Percentiles rank a stretch among this genome's conserved stretches.
These are phyloP conservation scores for Daldinia grandis DNA, from an alignment of 495 filamentous ascomycete genomes.

Conservation along the genomic window DNA sequence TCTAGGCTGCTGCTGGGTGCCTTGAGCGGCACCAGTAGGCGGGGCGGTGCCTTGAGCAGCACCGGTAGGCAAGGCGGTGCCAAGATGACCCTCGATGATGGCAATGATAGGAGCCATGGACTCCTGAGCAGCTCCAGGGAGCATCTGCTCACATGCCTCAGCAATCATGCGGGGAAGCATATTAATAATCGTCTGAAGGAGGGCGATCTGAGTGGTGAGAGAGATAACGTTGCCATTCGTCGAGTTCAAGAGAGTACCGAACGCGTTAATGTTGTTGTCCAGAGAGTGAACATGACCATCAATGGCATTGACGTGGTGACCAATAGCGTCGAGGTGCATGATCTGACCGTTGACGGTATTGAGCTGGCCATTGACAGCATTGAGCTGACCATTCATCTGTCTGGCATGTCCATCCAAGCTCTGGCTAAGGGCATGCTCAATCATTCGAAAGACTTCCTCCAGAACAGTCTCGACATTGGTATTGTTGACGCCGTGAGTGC, in stretches of 20 bases:
- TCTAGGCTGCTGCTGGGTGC: neutral
- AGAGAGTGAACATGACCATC: constrained; percentile 42
- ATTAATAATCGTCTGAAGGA: constrained; percentile 41
- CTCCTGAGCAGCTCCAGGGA: too few species aligned
- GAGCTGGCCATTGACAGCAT: constrained; percentile 22
- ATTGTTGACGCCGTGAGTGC: constrained; percentile 7
- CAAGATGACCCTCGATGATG: constrained; percentile 10
- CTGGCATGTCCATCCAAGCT: constrained; percentile 3
- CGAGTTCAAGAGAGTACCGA: constrained; percentile 41
- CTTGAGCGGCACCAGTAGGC: neutral
- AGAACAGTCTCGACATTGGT: constrained; percentile 34
- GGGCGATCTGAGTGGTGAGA: constrained; percentile 28
- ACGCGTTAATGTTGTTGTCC: constrained; percentile 40
- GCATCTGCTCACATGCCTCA: constrained; percentile 1
- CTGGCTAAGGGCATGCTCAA: constrained; percentile 25
- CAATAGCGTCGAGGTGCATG: constrained; percentile 39
- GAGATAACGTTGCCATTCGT: constrained; percentile 41
- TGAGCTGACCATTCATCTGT: constrained; percentile 18
- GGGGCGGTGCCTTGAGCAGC: neutral
- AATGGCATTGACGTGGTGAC: constrained; percentile 42
- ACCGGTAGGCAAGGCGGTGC: neutral
- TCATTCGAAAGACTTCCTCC: constrained; percentile 33
- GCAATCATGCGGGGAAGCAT: constrained; percentile 40
- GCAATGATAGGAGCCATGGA: too few species aligned
- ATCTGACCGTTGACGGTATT: constrained; percentile 22